A percentile compares a stretch with the other conserved stretches of the same genome.
These are phyloP conservation scores for Cladobotryum protrusum DNA, from an alignment of 2,329 filamentous ascomycete species.

Conservation along the genomic window DNA sequence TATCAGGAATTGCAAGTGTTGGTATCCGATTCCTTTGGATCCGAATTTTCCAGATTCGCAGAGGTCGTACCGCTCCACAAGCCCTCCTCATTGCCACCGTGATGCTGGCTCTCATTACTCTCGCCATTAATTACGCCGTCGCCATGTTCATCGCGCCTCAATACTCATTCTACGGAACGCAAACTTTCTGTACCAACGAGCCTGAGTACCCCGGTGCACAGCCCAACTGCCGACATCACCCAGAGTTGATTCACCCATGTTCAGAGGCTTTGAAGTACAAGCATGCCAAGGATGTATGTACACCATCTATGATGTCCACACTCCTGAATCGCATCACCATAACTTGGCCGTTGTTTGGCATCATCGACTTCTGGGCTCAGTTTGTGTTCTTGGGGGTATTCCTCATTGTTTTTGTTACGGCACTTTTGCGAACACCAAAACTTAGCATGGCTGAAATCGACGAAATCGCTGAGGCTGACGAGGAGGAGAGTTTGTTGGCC, in stretches of 20 bases:
- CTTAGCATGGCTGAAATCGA: slow-evolving; percentile 73
- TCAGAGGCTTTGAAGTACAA: slow-evolving; percentile 66
- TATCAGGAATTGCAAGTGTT: slow-evolving; percentile 77
- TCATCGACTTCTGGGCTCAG: slow-evolving; percentile 92
- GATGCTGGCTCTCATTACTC: slow-evolving; percentile 79
- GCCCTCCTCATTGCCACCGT: slow-evolving; percentile 87
- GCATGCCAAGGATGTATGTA: slow-evolving; percentile 77
- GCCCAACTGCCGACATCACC: slow-evolving; percentile 68
- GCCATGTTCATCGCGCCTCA: slow-evolving; percentile 94
- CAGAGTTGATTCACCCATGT: slow-evolving; percentile 71
- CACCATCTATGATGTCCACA: slow-evolving; percentile 82
- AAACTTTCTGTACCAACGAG: slow-evolving; percentile 81
- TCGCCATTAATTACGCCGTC: slow-evolving; percentile 89
- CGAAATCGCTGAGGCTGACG: slow-evolving; percentile 82
- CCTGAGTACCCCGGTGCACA: slow-evolving; percentile 55
- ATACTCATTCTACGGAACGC: slow-evolving; percentile 88
- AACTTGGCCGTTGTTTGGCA: slow-evolving; percentile 93
- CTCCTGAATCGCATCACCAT: slow-evolving; percentile 89
- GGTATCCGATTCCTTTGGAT: slow-evolving; percentile 97
- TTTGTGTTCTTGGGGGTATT: slow-evolving; percentile 86
- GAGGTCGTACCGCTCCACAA: slow-evolving; percentile 83
- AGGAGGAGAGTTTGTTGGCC: slow-evolving; percentile 86
- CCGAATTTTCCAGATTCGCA: slow-evolving; percentile 83
- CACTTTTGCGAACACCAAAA: slow-evolving; percentile 73
- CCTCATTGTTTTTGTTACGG: slow-evolving; percentile 70